phyloP scores from a whole-genome alignment of 2,329 filamentous ascomycete genomes.

The Aureobasidium sp. region DNA sequence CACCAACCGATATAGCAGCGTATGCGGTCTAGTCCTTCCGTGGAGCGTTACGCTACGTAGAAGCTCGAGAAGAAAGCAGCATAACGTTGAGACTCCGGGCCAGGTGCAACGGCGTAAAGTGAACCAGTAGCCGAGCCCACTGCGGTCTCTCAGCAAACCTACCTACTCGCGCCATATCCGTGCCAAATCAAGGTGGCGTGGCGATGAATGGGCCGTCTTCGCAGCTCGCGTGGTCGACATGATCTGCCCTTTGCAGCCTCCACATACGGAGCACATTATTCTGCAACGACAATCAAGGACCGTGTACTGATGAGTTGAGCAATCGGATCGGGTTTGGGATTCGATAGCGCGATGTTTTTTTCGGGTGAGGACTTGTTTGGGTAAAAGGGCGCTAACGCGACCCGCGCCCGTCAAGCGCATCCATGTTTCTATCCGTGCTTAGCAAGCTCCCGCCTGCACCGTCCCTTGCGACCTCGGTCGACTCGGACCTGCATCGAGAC shows the following conservation, averaged over 20 bases:
- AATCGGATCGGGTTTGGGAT: not conserved
- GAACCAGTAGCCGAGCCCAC: slow-evolving; percentile 14
- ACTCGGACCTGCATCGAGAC: slow-evolving; percentile 14
- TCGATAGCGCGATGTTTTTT: slow-evolving; percentile 13
- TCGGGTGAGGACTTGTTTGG: slow-evolving; percentile 7
- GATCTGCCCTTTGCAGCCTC: slow-evolving; percentile 1
- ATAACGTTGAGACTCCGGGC: slow-evolving; percentile 14
- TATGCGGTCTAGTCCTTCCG: slow-evolving; percentile 14
- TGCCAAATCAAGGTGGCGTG: not conserved
- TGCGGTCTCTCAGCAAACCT: not conserved
- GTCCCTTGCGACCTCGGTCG: slow-evolving; percentile 1
- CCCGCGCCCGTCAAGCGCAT: slow-evolving; percentile 12
- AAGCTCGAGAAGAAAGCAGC: slow-evolving; percentile 9
- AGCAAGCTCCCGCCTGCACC: not conserved
- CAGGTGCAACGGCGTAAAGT: slow-evolving; percentile 14
- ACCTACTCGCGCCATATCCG: slow-evolving; percentile 12
- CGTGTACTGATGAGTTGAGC: slow-evolving; percentile 4
- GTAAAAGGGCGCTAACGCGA: not conserved
- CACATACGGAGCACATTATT: not conserved
- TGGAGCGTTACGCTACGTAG: slow-evolving; percentile 13
- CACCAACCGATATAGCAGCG: slow-evolving; percentile 14
- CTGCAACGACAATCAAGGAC: not conserved
- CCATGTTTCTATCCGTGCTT: not conserved
- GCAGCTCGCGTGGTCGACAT: slow-evolving; percentile 9
- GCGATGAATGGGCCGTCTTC: not conserved